Evolutionary conservation across 2,329 filamentous ascomycete genomes (phyloP).

Genomic region (Arthrinium puccinioides): DNA sequence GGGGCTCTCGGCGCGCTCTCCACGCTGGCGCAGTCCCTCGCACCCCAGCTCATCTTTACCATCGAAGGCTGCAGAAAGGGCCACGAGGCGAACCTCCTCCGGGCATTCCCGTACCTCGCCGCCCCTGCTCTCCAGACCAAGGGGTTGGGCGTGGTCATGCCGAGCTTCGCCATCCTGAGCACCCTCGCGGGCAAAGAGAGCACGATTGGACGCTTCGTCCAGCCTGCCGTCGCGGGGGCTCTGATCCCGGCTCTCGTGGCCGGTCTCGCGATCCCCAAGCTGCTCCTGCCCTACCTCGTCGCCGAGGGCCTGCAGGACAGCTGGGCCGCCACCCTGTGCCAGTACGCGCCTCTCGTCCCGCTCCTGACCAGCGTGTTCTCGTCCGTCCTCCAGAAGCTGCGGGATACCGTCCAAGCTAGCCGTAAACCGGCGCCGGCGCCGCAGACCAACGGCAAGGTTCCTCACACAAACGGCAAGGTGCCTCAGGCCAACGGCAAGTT

Average conservation of each 20-base stretch:
- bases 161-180: slow-evolving; percentile 8
- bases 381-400: no score
- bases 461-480: no score
- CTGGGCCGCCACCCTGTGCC: slow-evolving; percentile 7
- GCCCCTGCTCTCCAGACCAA: slow-evolving; percentile 5
- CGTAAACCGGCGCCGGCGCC: no score
- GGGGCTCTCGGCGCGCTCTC: no score
- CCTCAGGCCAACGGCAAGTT: no score
- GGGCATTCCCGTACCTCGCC: slow-evolving; percentile 9
- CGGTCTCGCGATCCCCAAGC: slow-evolving; percentile 10
- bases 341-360: slow-evolving; percentile 7
- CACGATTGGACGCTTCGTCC: slow-evolving; percentile 8
- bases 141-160: slow-evolving; percentile 8
- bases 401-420: no score
- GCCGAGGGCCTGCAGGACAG: neutral
- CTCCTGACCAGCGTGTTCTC: neutral
- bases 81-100: slow-evolving; percentile 8
- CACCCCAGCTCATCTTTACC: slow-evolving; percentile 8
- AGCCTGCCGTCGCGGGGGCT: slow-evolving; percentile 7
- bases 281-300: slow-evolving; percentile 6
- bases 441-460: no score
- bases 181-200: slow-evolving; percentile 2
- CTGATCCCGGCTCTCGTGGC: slow-evolving; percentile 10
- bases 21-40: neutral
- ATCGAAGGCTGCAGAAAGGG: slow-evolving; percentile 16